Base-by-base conservation (phyloP, 371 early-diverging fungal genomes). In the Mucor velutinosus region DNA sequence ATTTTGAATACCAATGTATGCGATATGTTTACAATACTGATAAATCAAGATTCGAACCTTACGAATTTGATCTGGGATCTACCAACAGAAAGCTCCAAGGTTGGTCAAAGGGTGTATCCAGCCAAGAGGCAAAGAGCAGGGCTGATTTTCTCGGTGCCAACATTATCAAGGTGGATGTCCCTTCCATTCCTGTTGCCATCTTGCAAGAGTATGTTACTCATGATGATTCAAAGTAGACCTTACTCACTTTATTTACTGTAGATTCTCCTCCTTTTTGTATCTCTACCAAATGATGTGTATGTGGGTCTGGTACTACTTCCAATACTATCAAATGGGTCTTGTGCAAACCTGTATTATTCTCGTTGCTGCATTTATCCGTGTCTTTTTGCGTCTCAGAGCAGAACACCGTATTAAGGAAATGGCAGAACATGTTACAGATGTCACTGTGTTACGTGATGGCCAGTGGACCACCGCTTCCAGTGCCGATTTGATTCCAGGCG, bases 1-100 rank as follows among this genome's bases (percentile, higher is more conserved):
- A 83, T 76, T 89, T 93, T 62, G 89, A 87, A 62, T 89, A 88
- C 74, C 90, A 91, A 69, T 91, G 91, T 70, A 86, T 89, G 35
- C 85, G 93, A 59, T 93, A 90, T 72, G 81, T 93, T 21, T 86
- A 77, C 61, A 82, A 88, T 64, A 69, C 67, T 0, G 72, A 73
- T 7, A 69, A 72, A 15, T 66, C 61, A 17, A 66, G 67, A 43
- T 93, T 87, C 71, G 79, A 76, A 60, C 89, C 90, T 0, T 84
- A 77, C 69, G 71, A 69, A 56, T 85, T 84, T 68, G 73, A 79
- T 51, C 73, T 90, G 23, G 91, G 90, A 25, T 70, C 75, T 8
- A 82, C 74, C 23, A 74, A 80, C 65, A 66, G 66, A 29, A 75
- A 83, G 27, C 73, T 92, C 30, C 75, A 85, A 37, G 71, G 59